phyloP scores from a whole-genome alignment of 2,329 filamentous ascomycete species.

The Colletotrichum salicis region DNA sequence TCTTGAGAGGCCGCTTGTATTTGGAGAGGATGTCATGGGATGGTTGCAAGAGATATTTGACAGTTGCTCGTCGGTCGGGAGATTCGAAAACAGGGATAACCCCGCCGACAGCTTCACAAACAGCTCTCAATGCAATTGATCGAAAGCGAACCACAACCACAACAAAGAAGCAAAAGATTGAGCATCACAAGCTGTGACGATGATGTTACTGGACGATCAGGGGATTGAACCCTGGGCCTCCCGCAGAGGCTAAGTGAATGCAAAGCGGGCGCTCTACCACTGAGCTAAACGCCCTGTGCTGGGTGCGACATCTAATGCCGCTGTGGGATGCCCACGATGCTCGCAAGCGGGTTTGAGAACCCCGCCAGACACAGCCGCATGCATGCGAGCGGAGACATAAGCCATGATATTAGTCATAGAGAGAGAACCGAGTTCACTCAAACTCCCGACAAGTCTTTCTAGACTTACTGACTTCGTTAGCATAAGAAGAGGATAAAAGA shows the following conservation, averaged over 20 bases:
- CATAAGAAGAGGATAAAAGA: too few species aligned
- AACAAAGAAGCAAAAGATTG: background rate
- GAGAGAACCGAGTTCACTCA: too few species aligned
- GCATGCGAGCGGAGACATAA: background rate
- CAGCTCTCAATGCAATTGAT: too few species aligned
- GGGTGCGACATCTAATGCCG: background rate
- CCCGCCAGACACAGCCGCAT: background rate
- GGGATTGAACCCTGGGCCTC: slow-evolving; percentile 34
- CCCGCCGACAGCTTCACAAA: background rate
- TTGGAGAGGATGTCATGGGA: slow-evolving; percentile 38
- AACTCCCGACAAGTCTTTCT: too few species aligned
- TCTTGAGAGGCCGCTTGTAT: slow-evolving; percentile 42
- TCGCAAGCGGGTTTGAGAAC: background rate
- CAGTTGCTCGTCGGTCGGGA: background rate
- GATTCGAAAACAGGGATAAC: background rate
- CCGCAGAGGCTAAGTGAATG: slow-evolving; percentile 16
- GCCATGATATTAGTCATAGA: too few species aligned
- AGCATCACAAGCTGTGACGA: accelerated
- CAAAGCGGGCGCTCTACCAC: slow-evolving; percentile 34
- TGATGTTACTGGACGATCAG: slow-evolving; percentile 11
- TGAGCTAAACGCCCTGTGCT: slow-evolving; percentile 19
- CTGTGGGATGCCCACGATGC: background rate
- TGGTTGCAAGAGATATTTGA: slow-evolving; percentile 37
- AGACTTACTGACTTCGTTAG: too few species aligned
- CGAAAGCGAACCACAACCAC: background rate